Evolutionary conservation across 768 basidiomycete species (phyloP), one percentile per base, ranked within the genome.

Genomic region (Cubamyces sp.): DNA sequence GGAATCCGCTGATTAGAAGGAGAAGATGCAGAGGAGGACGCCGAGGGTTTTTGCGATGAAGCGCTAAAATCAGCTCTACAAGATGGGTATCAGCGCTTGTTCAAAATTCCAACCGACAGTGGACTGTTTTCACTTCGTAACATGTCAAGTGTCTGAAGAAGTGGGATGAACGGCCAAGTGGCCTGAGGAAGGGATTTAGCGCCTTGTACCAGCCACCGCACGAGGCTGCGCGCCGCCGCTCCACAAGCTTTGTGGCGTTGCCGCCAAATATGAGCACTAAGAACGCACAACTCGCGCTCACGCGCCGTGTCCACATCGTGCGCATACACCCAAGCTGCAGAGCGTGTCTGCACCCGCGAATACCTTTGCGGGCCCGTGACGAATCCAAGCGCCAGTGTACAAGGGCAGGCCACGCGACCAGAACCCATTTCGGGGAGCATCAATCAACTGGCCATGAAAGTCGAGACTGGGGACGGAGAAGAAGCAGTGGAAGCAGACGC

Each of bases 11-110:
- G 64, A 23, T 62, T 55, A 18, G 48, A 9, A 16, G 53, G 40
- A 7, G 57, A 39, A 21, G 39, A 21, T 52, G 61, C 3, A 45
- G 60, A 21, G 43, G 68, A 71, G 26, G 73, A 67, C 11, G 74
- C 71, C 42, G 71, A 53, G 43, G 68, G 18, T 25, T 53, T 58
- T 3, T 47, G 51, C 26, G 57, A 16, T 14, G 52, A 1, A 37
- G 52, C 23, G 41, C 25, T 43, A 45, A 14, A 19, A n/a, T 41
- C 28, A 16, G 41, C 5, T 26, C 42, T 43, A 19, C 28, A 26
- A 3, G 28, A 19, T 23, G 39, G 21, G 4, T 3, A 19, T 51
- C n/a, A 59, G 49, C 41, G 16, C 51, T 11, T 8, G 23, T 19
- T 21, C 41, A 37, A 34, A 4, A 18, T 14, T 1, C n/a, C n/a